phyloP scores from a whole-genome alignment of 2,329 filamentous ascomycete species.

The Apiospora saccharicola region DNA sequence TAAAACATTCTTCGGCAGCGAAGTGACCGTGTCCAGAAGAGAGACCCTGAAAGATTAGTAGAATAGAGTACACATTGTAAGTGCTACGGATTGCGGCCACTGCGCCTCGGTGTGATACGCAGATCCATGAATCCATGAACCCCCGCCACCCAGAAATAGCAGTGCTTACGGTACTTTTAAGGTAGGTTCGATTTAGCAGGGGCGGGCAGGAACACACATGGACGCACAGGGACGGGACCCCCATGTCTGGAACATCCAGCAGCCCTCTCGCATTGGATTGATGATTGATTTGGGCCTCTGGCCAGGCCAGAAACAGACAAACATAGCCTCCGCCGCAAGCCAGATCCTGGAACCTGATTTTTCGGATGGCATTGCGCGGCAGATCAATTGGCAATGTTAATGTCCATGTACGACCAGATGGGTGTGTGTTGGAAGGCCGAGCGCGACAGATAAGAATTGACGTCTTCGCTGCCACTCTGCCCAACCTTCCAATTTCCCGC shows the following conservation, averaged over 20 bases:
- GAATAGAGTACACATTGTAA: too few species aligned
- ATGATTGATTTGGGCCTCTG: background rate
- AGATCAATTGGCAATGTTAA: slow-evolving; percentile 14
- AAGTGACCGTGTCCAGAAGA: background rate
- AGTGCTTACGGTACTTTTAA: background rate
- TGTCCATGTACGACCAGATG: slow-evolving; percentile 4
- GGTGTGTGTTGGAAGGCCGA: background rate
- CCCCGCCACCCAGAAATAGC: slow-evolving; percentile 16
- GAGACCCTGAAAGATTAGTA: background rate
- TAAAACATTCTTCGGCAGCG: background rate
- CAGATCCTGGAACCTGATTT: slow-evolving; percentile 3
- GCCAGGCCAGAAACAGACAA: background rate
- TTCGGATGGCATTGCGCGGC: slow-evolving; percentile 4
- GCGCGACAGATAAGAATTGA: slow-evolving; percentile 17
- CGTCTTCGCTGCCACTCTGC: slow-evolving; percentile 15
- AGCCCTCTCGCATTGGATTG: background rate
- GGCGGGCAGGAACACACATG: background rate
- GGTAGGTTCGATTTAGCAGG: background rate
- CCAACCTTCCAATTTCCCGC: slow-evolving; percentile 19
- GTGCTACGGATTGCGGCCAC: background rate
- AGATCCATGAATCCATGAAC: slow-evolving; percentile 10
- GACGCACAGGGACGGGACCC: background rate
- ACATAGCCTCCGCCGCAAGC: background rate
- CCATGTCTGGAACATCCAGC: background rate
- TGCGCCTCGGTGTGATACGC: slow-evolving; percentile 4